phyloP scores from a whole-genome alignment of 345 rosid genomes.

The Carallia brachiata region DNA sequence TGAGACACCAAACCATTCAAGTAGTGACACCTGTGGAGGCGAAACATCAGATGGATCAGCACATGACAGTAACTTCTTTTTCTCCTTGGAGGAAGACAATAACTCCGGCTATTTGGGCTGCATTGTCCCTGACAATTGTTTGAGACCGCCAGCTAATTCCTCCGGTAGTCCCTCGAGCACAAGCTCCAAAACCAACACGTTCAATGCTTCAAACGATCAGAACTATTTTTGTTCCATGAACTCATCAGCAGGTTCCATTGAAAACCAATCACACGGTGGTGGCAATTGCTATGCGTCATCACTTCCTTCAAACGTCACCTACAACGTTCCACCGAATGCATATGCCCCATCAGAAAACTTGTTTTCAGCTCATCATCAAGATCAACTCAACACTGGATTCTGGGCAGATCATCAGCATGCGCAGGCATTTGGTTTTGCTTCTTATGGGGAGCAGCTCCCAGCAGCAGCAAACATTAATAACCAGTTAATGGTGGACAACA shows the following conservation, averaged over 20 bases:
- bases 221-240: slow-evolving; percentile 10
- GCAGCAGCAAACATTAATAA: slow-evolving; percentile 38
- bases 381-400: slow-evolving; percentile 19
- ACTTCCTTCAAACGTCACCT: slow-evolving; percentile 13
- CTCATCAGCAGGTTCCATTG: slow-evolving; percentile 8
- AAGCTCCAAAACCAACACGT: slow-evolving; percentile 1
- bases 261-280: slow-evolving; percentile 10
- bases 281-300: slow-evolving; percentile 4
- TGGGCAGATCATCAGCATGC: slow-evolving; percentile 34
- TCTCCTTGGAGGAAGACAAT: slow-evolving; percentile 28
- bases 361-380: slow-evolving; percentile 15
- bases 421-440: slow-evolving; percentile 42
- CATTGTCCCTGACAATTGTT: slow-evolving; percentile 89
- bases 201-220: slow-evolving; percentile 14
- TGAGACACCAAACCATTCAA: slow-evolving; percentile 14
- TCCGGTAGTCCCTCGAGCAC: slow-evolving; percentile 21
- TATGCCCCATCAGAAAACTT: slow-evolving; percentile 8
- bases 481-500: slow-evolving; percentile 36
- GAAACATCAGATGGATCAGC: slow-evolving; percentile 38
- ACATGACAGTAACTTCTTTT: slow-evolving; percentile 45
- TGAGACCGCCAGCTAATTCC: slow-evolving; percentile 53
- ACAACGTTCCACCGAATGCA: not conserved
- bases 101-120: slow-evolving; percentile 92
- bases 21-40: slow-evolving; percentile 20
- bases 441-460: slow-evolving; percentile 44